These are phyloP conservation scores for Kodamaea sp. DNA, from an alignment of 1,139 yeast genomes.

Conservation along the genomic window DNA sequence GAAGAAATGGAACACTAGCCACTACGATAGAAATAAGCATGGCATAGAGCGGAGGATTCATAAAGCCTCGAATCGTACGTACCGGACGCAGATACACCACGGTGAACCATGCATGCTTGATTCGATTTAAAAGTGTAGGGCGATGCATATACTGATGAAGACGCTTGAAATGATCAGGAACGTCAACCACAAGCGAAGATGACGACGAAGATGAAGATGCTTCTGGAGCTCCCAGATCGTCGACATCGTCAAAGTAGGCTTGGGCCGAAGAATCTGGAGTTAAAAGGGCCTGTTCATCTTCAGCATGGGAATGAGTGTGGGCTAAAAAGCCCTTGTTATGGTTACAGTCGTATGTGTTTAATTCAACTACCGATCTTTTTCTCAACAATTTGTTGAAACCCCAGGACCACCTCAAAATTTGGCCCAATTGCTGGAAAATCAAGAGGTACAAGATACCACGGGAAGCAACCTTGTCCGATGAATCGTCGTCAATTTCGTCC, in stretches of 20 bases:
- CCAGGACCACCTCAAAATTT: slow-evolving; percentile 87
- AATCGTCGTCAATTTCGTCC: slow-evolving; percentile 70
- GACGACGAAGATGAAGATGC: slow-evolving; percentile 6
- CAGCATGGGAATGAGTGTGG: slow-evolving; percentile 14
- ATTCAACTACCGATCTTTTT: slow-evolving; percentile 46
- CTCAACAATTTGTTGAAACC: slow-evolving; percentile 77
- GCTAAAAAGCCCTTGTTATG: slow-evolving; percentile 8
- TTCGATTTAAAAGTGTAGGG: slow-evolving; percentile 3
- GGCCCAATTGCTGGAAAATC: slow-evolving; percentile 84
- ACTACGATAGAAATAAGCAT: slow-evolving; percentile 83
- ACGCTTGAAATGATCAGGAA: slow-evolving; percentile 7
- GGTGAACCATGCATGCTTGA: slow-evolving; percentile 2
- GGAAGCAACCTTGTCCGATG: slow-evolving; percentile 71
- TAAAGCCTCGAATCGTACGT: slow-evolving; percentile 44
- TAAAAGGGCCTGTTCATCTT: slow-evolving; percentile 7
- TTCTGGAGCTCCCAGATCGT: background rate
- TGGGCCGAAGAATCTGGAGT: background rate
- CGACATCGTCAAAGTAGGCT: background rate
- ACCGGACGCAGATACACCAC: slow-evolving; percentile 12
- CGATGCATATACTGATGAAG: slow-evolving; percentile 7
- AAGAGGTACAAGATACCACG: slow-evolving; percentile 76
- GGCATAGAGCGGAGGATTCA: slow-evolving; percentile 96
- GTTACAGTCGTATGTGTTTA: slow-evolving; percentile 30
- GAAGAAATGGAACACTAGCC: slow-evolving; percentile 75
- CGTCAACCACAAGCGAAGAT: slow-evolving; percentile 6